Evolutionary conservation across 2,329 filamentous ascomycete species (phyloP).

Genomic region (Torrubiella hemipterigena): DNA sequence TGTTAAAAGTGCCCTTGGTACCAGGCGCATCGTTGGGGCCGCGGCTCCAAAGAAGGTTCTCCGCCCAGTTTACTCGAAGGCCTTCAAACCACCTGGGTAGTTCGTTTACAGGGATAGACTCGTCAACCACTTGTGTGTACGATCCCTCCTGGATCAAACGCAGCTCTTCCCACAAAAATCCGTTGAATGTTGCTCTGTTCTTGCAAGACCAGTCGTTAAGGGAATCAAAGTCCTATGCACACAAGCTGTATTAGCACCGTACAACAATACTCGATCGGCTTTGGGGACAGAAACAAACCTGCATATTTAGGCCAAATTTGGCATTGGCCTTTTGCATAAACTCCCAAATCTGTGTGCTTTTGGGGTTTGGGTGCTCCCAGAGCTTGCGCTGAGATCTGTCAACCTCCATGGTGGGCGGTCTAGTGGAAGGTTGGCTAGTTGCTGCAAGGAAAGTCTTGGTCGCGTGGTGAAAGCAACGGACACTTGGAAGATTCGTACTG

Average conservation of each 20-base stretch:
- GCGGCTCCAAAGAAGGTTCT: constrained; percentile 62
- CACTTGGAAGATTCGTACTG: too few relatives aligned
- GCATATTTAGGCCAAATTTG: constrained; percentile 41
- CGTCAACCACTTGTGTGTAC: constrained; percentile 53
- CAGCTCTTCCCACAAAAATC: constrained; percentile 46
- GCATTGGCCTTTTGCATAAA: constrained; percentile 57
- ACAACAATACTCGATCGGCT: neutral
- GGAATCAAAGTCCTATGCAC: constrained; percentile 57
- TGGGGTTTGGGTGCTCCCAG: constrained; percentile 53
- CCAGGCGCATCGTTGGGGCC: constrained; percentile 26
- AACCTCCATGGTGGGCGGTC: too few relatives aligned
- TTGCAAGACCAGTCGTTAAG: constrained; percentile 58
- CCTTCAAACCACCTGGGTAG: constrained; percentile 71
- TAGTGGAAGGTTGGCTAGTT: too few relatives aligned
- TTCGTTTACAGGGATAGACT: constrained; percentile 54
- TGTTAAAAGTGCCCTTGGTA: constrained; percentile 40
- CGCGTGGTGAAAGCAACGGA: too few relatives aligned
- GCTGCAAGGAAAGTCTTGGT: too few relatives aligned
- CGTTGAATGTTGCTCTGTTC: constrained; percentile 52
- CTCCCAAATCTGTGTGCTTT: constrained; percentile 50
- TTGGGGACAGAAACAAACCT: constrained; percentile 27
- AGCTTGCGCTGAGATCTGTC: constrained; percentile 43
- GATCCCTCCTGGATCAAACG: constrained; percentile 52
- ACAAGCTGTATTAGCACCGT: neutral
- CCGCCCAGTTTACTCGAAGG: constrained; percentile 62